Conservation (phyloP, 441 rosid genomes). For the Pelargonium australe region DNA sequence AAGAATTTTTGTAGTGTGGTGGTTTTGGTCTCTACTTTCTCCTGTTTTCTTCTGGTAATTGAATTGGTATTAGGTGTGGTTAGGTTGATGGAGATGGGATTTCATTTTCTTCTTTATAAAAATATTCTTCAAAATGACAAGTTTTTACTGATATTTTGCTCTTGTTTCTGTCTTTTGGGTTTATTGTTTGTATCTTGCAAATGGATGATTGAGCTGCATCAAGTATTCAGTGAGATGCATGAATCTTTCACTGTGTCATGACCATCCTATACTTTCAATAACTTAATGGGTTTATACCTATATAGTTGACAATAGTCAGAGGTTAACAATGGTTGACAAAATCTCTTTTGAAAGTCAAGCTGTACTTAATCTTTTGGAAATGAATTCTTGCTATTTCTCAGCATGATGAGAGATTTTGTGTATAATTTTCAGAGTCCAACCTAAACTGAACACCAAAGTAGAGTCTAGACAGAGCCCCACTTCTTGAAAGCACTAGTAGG, state of each 20-base stretch:
- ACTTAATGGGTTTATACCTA: conserved; percentile 34
- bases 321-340: conserved; percentile 18
- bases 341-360: conserved; percentile 28
- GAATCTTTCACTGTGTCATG: conserved; percentile 11
- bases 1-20: conserved; percentile 18
- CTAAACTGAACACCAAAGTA: conserved; percentile 10
- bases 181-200: conserved; percentile 6
- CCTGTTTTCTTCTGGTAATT: conserved; percentile 41
- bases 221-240: conserved; percentile 3
- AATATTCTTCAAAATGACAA: background rate
- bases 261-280: conserved; percentile 15
- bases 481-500: conserved; percentile 17
- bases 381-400: background rate
- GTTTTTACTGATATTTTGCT: background rate
- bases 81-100: conserved; percentile 22
- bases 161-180: background rate
- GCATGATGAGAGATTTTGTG: background rate
- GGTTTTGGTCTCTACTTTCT: conserved; percentile 17
- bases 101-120: background rate
- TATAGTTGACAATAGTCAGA: conserved; percentile 24
- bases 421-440: conserved; percentile 3
- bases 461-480: conserved; percentile 16
- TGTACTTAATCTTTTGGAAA: conserved; percentile 25
- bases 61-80: conserved; percentile 37
- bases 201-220: conserved; percentile 10